Evolutionary conservation across 768 basidiomycete genomes (phyloP).

Genomic region (Glaciozyma antarctica): DNA sequence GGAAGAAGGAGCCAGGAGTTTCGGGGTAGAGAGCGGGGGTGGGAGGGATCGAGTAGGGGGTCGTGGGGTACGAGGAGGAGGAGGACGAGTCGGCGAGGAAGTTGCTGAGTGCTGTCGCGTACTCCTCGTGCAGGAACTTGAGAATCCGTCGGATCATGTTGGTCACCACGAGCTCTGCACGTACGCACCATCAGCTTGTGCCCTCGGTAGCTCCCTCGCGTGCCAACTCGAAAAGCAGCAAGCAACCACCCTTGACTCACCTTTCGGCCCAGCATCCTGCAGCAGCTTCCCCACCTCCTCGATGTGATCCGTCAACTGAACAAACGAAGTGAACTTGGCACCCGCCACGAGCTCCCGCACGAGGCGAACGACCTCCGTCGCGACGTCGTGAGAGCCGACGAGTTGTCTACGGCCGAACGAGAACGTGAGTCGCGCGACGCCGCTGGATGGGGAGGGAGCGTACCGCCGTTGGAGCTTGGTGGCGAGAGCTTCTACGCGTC

Average conservation of each 20-base stretch:
- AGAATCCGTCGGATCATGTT: conserved; percentile 89
- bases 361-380: conserved; percentile 77
- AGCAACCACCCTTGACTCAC: conserved; percentile 42
- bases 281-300: conserved; percentile 67
- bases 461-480: conserved; percentile 35
- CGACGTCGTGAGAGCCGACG: conserved; percentile 78
- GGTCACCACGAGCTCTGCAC: conserved; percentile 86
- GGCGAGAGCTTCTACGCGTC: conserved; percentile 35
- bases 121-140: conserved; percentile 91
- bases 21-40: conserved; percentile 15
- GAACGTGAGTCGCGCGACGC: not conserved
- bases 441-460: conserved; percentile 14
- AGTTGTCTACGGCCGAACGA: conserved; percentile 55
- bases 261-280: conserved; percentile 90
- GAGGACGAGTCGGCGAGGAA: conserved; percentile 18
- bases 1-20: conserved; percentile 13
- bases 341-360: conserved; percentile 81
- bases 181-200: too few relatives aligned
- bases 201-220: too few relatives aligned
- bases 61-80: conserved; percentile 12
- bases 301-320: conserved; percentile 70
- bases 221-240: not conserved
- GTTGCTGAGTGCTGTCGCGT: conserved; percentile 59
- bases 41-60: conserved; percentile 7
- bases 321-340: conserved; percentile 75